phyloP scores from a whole-genome alignment of 75 land plant species.

The Adiantum capillusveneris region DNA sequence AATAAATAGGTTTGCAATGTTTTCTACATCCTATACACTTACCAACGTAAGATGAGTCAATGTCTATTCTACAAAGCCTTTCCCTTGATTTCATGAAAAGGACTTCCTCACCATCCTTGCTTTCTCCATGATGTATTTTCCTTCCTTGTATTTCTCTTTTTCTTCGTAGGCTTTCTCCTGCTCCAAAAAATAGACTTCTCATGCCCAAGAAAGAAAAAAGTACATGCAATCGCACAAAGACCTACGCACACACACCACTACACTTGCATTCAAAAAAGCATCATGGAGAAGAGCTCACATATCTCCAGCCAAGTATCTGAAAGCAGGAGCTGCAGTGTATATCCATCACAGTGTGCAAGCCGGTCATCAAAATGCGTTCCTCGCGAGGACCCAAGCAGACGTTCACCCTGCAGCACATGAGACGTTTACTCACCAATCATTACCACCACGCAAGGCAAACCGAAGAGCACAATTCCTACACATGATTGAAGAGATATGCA shows the following conservation, averaged over 20 bases:
- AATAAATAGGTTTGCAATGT: too few species aligned
- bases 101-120: constrained; percentile 38
- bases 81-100: constrained; percentile 19
- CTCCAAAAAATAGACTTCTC: not conserved
- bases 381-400: constrained; percentile 47
- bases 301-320: constrained; percentile 67
- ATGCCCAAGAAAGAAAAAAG: too few species aligned
- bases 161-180: constrained; percentile 57
- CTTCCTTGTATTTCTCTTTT: constrained; percentile 65
- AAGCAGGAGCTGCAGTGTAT: constrained; percentile 51
- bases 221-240: constrained; percentile 4
- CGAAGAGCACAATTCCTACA: constrained; percentile 18
- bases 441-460: not conserved
- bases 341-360: constrained; percentile 52
- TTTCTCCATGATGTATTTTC: constrained; percentile 56
- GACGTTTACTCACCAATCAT: not conserved
- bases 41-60: too few species aligned
- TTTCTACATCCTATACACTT: too few species aligned
- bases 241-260: not conserved
- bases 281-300: constrained; percentile 28
- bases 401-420: constrained; percentile 38
- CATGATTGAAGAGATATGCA: constrained; percentile 51
- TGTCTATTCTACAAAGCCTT: too few species aligned
- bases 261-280: not conserved
- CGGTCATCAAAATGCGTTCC: constrained; percentile 42